phyloP scores from a whole-genome alignment of 1,284 basidiomycete species.

The Cerrena zonata region DNA sequence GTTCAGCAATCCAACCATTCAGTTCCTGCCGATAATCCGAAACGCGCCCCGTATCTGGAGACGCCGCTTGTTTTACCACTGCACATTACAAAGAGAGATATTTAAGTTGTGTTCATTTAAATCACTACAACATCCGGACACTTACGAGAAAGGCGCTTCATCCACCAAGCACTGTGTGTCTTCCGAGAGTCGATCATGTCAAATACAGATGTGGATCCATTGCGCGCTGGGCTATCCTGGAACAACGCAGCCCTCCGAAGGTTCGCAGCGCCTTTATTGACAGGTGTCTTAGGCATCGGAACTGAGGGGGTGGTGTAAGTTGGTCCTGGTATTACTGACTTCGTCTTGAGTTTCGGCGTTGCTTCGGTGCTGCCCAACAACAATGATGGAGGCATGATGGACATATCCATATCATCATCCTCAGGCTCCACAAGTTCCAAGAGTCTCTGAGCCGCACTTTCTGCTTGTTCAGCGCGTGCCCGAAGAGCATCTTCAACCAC shows the following conservation, averaged over 20 bases:
- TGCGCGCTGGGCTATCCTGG: constrained; percentile 63
- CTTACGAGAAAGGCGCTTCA: constrained; percentile 64
- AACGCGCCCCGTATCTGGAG: constrained; percentile 33
- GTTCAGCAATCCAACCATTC: constrained; percentile 42
- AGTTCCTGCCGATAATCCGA: constrained; percentile 44
- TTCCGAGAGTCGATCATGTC: constrained; percentile 57
- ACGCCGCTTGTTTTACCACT: constrained; percentile 49
- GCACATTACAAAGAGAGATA: constrained; percentile 13
- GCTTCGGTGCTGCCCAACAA: constrained; percentile 36
- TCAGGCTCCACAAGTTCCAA: constrained; percentile 76
- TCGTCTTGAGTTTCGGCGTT: constrained; percentile 36
- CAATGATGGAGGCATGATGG: constrained; percentile 52
- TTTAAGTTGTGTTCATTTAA: constrained; percentile 5
- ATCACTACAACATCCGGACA: constrained; percentile 16
- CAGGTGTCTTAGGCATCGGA: constrained; percentile 52
- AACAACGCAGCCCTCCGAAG: constrained; percentile 73
- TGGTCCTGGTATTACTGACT: constrained; percentile 20
- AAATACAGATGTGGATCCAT: constrained; percentile 53
- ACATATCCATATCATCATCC: constrained; percentile 46
- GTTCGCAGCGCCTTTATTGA: constrained; percentile 48
- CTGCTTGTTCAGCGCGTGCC: constrained; percentile 81
- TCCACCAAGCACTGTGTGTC: constrained; percentile 72
- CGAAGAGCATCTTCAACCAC: constrained; percentile 78
- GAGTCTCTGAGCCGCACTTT: constrained; percentile 78
- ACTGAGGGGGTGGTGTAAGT: constrained; percentile 22